phyloP scores from a whole-genome alignment of 2,329 filamentous ascomycete species.

The Coccinonectria pachysandricola region DNA sequence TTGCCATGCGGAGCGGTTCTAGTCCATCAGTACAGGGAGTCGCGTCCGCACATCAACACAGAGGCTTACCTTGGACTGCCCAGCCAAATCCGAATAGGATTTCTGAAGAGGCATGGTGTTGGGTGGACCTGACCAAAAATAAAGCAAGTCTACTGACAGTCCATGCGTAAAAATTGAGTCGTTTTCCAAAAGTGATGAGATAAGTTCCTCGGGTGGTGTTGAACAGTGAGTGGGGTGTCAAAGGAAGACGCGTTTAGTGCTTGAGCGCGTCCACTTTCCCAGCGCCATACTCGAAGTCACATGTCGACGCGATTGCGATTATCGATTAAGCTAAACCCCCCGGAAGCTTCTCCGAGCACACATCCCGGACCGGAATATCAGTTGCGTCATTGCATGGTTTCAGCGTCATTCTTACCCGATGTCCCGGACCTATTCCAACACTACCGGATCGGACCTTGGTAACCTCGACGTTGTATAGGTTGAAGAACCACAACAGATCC shows the following conservation, averaged over 20 bases:
- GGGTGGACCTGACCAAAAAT: conserved; percentile 9
- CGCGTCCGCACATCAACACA: conserved; percentile 1
- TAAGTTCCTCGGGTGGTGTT: too few relatives aligned
- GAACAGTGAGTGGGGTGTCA: conserved; percentile 3
- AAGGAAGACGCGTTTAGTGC: conserved; percentile 19
- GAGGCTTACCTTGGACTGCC: conserved; percentile 22
- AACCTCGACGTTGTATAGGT: too few relatives aligned
- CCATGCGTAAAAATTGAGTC: too few relatives aligned
- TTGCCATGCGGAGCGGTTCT: conserved; percentile 39
- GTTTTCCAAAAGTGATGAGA: too few relatives aligned
- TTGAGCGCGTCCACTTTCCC: conserved; percentile 8
- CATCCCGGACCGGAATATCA: too few relatives aligned
- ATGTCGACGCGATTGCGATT: conserved; percentile 4
- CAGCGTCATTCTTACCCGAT: too few relatives aligned
- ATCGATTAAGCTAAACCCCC: conserved; percentile 19
- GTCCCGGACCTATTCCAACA: too few relatives aligned
- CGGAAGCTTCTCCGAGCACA: conserved; percentile 1
- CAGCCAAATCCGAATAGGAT: conserved; percentile 29
- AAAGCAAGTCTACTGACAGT: conserved; percentile 6
- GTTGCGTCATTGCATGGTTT: conserved; percentile 10
- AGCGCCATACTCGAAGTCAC: conserved; percentile 3
- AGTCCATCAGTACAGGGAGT: conserved; percentile 5
- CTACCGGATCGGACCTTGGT: too few relatives aligned
- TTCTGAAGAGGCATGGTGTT: conserved; percentile 30
- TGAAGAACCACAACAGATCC: too few relatives aligned